Evolutionary conservation across 441 rosid genomes (phyloP), one percentile per base, ranked within the genome.

Genomic region (Bocquillonia castaneifolia): DNA sequence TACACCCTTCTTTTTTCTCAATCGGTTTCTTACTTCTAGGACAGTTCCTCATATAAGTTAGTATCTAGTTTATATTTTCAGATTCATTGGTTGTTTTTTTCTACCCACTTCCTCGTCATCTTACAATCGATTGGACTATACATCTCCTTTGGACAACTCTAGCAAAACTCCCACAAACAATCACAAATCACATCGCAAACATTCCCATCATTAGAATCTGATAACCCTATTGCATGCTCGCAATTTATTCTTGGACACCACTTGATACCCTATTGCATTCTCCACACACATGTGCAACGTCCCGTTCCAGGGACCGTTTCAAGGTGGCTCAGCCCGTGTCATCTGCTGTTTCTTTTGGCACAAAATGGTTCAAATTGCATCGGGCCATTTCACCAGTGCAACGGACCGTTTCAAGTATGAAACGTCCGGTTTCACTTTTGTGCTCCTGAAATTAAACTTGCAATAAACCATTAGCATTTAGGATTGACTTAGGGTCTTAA

Each of bases 241-340:
- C 83, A 76, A 15, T 80, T 78, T 23, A 76, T 74, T 50, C 74
- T 74, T 40, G 81, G 81, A 65, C 81, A 78, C 78, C 81, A 78
- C 55, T 74, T 78, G 50, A 70, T 69, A n/a, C n/a, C n/a, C n/a
- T n/a, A n/a, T n/a, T n/a, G n/a, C n/a, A n/a, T n/a, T n/a, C n/a
- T n/a, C n/a, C n/a, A n/a, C n/a, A n/a, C n/a, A n/a, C n/a, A n/a
- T n/a, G n/a, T n/a, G n/a, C n/a, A n/a, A n/a, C n/a, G n/a, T n/a
- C n/a, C n/a, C n/a, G n/a, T n/a, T n/a, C n/a, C n/a, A n/a, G n/a
- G n/a, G n/a, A n/a, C n/a, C n/a, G n/a, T n/a, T n/a, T n/a, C n/a
- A n/a, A n/a, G n/a, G n/a, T n/a, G n/a, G n/a, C n/a, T n/a, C n/a
- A n/a, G n/a, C n/a, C n/a, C n/a, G n/a, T n/a, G n/a, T n/a, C n/a